Conservation (phyloP, 2,329 filamentous ascomycete genomes). For the Trichoderma sp. region DNA sequence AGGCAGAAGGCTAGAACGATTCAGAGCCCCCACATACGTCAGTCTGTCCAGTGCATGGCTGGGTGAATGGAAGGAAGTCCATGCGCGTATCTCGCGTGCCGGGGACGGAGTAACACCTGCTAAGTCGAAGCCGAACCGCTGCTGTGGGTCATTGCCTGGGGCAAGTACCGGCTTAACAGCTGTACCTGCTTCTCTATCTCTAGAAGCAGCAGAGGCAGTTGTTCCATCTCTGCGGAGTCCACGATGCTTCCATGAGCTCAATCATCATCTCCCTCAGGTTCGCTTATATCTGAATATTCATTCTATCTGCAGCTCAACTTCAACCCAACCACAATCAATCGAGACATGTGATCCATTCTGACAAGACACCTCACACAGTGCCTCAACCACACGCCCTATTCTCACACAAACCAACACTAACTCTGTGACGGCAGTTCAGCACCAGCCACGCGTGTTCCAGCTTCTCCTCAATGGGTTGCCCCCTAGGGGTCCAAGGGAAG, state of each 20-base stretch:
- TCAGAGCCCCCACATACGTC: constrained; percentile 2
- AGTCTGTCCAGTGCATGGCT: background rate
- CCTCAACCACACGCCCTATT: background rate
- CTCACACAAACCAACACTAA: background rate
- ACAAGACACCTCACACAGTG: background rate
- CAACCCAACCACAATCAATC: background rate
- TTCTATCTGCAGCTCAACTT: too few species aligned
- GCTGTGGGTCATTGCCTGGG: background rate
- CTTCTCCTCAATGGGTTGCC: background rate
- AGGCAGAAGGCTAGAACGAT: background rate
- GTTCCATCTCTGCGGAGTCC: too few species aligned
- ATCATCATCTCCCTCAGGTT: too few species aligned
- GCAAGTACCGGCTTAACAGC: background rate
- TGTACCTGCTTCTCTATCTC: background rate
- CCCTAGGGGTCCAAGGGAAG: background rate
- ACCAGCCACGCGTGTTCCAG: constrained; percentile 15
- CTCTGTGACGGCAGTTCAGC: background rate
- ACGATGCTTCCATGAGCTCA: too few species aligned
- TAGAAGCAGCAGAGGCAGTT: background rate
- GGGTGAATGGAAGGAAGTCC: background rate
- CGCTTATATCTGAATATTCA: too few species aligned
- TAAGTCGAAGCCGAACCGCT: background rate
- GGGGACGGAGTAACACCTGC: background rate
- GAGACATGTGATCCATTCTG: background rate
- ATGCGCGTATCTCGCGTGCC: background rate